phyloP scores from a whole-genome alignment of 2,329 filamentous ascomycete species.

The Paecilomyces formosus region DNA sequence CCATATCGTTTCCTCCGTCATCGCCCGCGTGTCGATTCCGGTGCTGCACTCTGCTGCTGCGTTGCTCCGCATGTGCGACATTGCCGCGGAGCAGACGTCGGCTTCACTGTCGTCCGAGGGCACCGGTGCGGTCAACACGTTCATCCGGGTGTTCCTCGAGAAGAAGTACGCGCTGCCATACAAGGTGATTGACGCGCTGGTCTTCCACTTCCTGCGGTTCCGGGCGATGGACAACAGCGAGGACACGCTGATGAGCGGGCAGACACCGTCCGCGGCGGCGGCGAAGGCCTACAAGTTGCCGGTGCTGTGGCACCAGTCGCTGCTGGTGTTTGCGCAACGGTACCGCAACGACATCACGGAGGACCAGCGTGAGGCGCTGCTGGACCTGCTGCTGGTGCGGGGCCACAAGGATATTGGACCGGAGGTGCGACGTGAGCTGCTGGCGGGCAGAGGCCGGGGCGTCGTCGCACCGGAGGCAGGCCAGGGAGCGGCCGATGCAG shows the following conservation, averaged over 20 bases:
- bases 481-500: conserved; percentile 56
- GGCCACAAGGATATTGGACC: conserved; percentile 86
- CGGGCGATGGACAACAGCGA: conserved; percentile 54
- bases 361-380: conserved; percentile 81
- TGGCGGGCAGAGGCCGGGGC: conserved; percentile 81
- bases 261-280: conserved; percentile 28
- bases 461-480: conserved; percentile 47
- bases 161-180: conserved; percentile 96
- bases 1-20: conserved; percentile 79
- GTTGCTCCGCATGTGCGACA: conserved; percentile 85
- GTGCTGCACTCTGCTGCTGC: conserved; percentile 90
- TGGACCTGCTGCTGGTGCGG: conserved; percentile 77
- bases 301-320: conserved; percentile 91
- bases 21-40: conserved; percentile 77
- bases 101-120: conserved; percentile 64
- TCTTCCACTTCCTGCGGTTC: conserved; percentile 95
- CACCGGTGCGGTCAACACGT: conserved; percentile 87
- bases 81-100: conserved; percentile 82
- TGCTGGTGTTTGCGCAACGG: conserved; percentile 85
- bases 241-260: conserved; percentile 40
- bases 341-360: conserved; percentile 96
- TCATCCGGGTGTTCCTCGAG: conserved; percentile 86
- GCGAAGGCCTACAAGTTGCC: conserved; percentile 62
- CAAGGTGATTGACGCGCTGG: conserved; percentile 87
- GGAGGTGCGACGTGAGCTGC: conserved; percentile 78